Evolutionary conservation across 257 asterid species (phyloP).

Genomic region (Sherardia arvensis): DNA sequence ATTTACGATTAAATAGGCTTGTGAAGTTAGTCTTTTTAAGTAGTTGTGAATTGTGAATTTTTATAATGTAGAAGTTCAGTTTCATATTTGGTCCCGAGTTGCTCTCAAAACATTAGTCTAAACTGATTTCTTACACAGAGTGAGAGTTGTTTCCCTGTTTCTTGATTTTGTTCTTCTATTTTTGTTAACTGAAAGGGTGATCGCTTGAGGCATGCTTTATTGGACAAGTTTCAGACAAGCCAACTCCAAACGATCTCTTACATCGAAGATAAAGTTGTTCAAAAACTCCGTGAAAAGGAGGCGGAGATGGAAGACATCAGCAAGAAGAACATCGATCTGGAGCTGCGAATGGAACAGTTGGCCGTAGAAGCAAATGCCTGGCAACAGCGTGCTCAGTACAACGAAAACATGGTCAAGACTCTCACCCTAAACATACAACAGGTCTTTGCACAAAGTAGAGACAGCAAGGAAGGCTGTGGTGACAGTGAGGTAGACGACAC

Average conservation of each 20-base stretch:
- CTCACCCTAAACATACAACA: constrained; percentile 67
- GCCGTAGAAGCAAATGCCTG: constrained; percentile 73
- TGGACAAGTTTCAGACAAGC: constrained; percentile 71
- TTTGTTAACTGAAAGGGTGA: constrained; percentile 48
- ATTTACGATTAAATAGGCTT: too few relatives aligned
- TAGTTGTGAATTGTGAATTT: background rate
- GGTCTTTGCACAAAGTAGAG: constrained; percentile 64
- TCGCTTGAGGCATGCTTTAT: constrained; percentile 58
- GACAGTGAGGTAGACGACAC: constrained; percentile 90
- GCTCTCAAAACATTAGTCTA: background rate
- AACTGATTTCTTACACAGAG: background rate
- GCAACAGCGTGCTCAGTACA: constrained; percentile 83
- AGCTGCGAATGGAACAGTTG: constrained; percentile 55
- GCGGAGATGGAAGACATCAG: constrained; percentile 64
- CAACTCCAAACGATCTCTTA: constrained; percentile 77
- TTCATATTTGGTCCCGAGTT: background rate
- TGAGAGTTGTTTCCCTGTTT: background rate
- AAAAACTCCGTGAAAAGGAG: constrained; percentile 72
- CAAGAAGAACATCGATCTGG: constrained; percentile 75
- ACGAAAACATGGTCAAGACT: constrained; percentile 64
- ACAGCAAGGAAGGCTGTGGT: constrained; percentile 96
- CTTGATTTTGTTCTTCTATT: background rate
- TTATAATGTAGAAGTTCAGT: background rate
- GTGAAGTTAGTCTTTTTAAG: background rate
- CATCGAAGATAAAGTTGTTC: constrained; percentile 65